Base-by-base conservation (phyloP, 1,284 basidiomycete species). In the Irpex sp. region DNA sequence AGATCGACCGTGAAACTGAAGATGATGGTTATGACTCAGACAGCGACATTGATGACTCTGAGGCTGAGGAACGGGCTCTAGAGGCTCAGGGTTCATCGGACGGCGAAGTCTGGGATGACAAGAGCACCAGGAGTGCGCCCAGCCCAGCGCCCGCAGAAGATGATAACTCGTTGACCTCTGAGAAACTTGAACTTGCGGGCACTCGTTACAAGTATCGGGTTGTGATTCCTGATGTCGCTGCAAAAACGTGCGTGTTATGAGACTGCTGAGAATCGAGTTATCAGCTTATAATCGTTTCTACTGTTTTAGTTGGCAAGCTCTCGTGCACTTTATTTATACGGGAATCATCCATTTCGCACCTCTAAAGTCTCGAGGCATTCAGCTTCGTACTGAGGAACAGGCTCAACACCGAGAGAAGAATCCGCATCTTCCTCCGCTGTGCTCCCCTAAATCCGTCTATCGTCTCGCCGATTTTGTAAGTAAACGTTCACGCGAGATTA, bases 371-470 rank as follows among this genome's bases (percentile, higher is more conserved):
- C n/a, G 61, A 52, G 63, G 63, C 5, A 1, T 53, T 8, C 52
- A 59, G 16, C 16, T 18, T 33, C 60, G 65, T 23, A 14, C 1
- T 9, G 28, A 45, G n/a, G 35, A n/a, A 8, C 54, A 57, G 2
- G 12, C 2, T 5, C n/a, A 58, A 55, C 48, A 59, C 23, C 12
- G 19, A 12, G 33, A 47, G 23, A 47, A 61, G 21, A 33, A 62
- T 21, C 57, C 63, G 23, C 18, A 57, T 21, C 58, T 28, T 33
- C 58, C 60, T 12, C 47, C 51, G 1, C 54, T 58, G 9, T 65
- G 62, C 21, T 65, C 64, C 2, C 64, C 64, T 9, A 65, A 65
- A 33, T 65, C 64, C n/a, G 59, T 65, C 33, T 65, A 65, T 58
- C 59, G 60, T n/a, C 61, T 65, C 5, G 64, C 64, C 21, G 63